These are phyloP conservation scores for Phytophthora niederhauseri DNA, from an alignment of 352 stramenopile species.

Conservation along the genomic window DNA sequence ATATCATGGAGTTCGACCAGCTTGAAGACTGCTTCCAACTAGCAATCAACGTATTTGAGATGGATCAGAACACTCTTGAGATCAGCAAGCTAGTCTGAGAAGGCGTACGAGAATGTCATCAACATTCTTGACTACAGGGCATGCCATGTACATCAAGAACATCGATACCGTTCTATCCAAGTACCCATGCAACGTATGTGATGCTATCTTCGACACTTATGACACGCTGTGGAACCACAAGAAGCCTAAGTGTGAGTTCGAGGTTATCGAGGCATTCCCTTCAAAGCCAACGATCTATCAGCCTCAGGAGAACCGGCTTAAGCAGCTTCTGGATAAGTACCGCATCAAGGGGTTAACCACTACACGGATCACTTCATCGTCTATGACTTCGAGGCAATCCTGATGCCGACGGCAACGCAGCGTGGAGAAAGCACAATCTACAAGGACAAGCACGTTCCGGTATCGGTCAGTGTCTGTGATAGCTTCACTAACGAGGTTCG, in stretches of 20 bases:
- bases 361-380: slow-evolving; percentile 11
- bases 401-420: neutral
- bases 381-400: slow-evolving; percentile 13
- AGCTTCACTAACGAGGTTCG: slow-evolving; percentile 4
- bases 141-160: slow-evolving; percentile 5
- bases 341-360: slow-evolving; percentile 8
- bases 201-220: neutral
- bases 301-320: slow-evolving; percentile 15
- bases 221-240: slow-evolving; percentile 16
- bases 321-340: slow-evolving; percentile 17
- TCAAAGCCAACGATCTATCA: slow-evolving; percentile 18
- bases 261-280: slow-evolving; percentile 5
- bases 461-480: slow-evolving; percentile 4
- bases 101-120: slow-evolving; percentile 6
- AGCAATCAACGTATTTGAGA: slow-evolving; percentile 11
- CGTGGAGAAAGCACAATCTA: neutral
- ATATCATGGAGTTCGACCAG: slow-evolving; percentile 25
- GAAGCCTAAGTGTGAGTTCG: slow-evolving; percentile 14
- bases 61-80: slow-evolving; percentile 7
- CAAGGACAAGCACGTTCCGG: neutral
- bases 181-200: slow-evolving; percentile 7
- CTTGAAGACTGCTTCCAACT: slow-evolving; percentile 20
- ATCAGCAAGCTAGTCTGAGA: slow-evolving; percentile 5
- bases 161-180: slow-evolving; percentile 4
- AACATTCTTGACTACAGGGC: slow-evolving; percentile 17